A percentile compares a stretch with the other conserved stretches of the same genome.
These are phyloP conservation scores for Solanum commersonii DNA, from an alignment of 257 asterid species.

Conservation along the genomic window DNA sequence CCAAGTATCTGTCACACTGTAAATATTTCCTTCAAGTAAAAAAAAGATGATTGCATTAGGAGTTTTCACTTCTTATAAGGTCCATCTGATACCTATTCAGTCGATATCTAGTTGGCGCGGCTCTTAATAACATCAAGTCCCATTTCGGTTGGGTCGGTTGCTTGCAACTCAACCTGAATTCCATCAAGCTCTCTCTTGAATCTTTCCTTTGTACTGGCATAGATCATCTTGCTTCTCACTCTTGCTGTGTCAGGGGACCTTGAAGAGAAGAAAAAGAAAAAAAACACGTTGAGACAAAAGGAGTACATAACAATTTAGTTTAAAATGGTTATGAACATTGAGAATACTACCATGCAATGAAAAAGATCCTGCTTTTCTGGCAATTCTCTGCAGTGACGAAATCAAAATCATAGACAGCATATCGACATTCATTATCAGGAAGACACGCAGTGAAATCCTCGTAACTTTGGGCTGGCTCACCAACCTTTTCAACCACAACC, in stretches of 20 bases:
- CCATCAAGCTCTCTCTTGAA: slow-evolving; percentile 52
- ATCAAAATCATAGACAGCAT: slow-evolving; percentile 51
- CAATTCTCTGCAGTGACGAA: slow-evolving; percentile 52
- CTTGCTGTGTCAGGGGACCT: slow-evolving; percentile 59
- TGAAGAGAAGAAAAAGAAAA: background rate
- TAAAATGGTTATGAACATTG: background rate
- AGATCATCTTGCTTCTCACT: slow-evolving; percentile 61
- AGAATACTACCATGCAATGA: slow-evolving; percentile 38
- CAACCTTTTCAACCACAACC: slow-evolving; percentile 40
- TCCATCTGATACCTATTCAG: background rate
- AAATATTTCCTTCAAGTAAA: slow-evolving; percentile 15
- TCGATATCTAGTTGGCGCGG: slow-evolving; percentile 32
- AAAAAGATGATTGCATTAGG: slow-evolving; percentile 13
- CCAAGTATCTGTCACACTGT: slow-evolving; percentile 29
- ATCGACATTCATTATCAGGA: slow-evolving; percentile 52
- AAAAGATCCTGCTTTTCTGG: slow-evolving; percentile 57
- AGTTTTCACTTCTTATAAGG: slow-evolving; percentile 6
- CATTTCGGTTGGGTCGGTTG: slow-evolving; percentile 73
- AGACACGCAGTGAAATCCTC: slow-evolving; percentile 47
- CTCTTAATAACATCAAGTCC: slow-evolving; percentile 56
- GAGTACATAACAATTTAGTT: background rate
- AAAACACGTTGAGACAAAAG: background rate
- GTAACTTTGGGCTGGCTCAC: slow-evolving; percentile 41
- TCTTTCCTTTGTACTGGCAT: slow-evolving; percentile 49
- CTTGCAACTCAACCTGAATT: slow-evolving; percentile 53